Evolutionary conservation across 116 monocot genomes (phyloP), one percentile per base, ranked within the genome.

Genomic region (Papilionanthe hybrid): DNA sequence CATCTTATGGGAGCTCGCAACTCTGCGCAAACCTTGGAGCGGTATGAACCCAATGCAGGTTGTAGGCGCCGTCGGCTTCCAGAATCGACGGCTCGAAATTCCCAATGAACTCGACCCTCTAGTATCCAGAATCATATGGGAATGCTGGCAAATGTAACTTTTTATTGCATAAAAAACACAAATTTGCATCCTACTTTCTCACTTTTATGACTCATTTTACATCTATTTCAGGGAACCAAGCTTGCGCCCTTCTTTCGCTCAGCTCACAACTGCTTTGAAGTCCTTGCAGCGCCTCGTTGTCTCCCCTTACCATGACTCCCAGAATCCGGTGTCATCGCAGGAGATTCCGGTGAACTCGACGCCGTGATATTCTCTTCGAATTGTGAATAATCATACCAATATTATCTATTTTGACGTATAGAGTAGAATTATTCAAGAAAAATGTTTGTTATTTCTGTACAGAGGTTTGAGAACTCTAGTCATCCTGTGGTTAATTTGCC

Each of bases 21-120:
- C 99, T 8, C 75, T 99, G 48, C 87, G 87, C 81, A 93, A 93
- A 95, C 99, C 99, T 53, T 99, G 99, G 99, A 86, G 86, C 72
- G 99, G 99, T 42, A 95, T 99, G 95, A 99, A 99, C 83, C 93
- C 93, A 57, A 99, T 99, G 99, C 99, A 99, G 78, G 99, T 99
- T 41, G 99, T 99, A 0, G 99, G 99, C 58, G 99, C 99, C 28
- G 99, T 99, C 32, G 99, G 99, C 0, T 99, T 99, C 80, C 99
- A 99, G 78, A 89, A 93, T 17, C 84, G 88, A n/a, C 88, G 99
- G 18, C 93, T 99, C 48, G 99, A 99, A 49, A 99, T 99, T 78
- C 99, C 99, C 48, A 92, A 90, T 69, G 99, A 99, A 50, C 79
- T 99, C 42, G 99, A 99, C 87, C 93, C 93, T 5, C 72, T 99